phyloP scores from a whole-genome alignment of 1,284 basidiomycete species.

The Quambalaria eucalypti region DNA sequence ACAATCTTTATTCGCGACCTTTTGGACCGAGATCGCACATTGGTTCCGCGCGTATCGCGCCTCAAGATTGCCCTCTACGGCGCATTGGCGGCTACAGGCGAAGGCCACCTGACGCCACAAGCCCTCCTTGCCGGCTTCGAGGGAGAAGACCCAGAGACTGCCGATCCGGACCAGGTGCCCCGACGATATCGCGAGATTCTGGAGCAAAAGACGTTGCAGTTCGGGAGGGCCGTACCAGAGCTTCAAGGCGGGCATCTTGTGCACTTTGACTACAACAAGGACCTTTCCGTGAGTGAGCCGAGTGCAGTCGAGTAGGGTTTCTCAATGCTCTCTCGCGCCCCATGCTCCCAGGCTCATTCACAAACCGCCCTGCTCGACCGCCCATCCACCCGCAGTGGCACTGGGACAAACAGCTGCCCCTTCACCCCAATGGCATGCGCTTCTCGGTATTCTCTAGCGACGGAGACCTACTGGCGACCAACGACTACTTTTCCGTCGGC shows the following conservation, averaged over 20 bases:
- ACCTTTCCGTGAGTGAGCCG: slow-evolving; percentile 2
- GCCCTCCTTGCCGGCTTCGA: slow-evolving; percentile 83
- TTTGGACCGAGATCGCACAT: slow-evolving; percentile 53
- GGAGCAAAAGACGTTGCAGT: slow-evolving; percentile 58
- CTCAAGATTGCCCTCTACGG: slow-evolving; percentile 77
- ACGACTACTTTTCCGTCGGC: slow-evolving; percentile 67
- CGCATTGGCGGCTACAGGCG: slow-evolving; percentile 57
- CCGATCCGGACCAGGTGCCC: slow-evolving; percentile 64
- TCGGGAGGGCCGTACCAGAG: slow-evolving; percentile 49
- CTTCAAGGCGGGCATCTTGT: slow-evolving; percentile 2
- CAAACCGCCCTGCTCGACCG: no score
- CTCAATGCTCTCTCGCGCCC: no score
- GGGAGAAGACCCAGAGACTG: slow-evolving; percentile 61
- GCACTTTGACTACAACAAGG: slow-evolving; percentile 10
- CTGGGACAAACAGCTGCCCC: slow-evolving; percentile 57
- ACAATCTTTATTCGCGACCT: slow-evolving; percentile 69
- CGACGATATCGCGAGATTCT: slow-evolving; percentile 64
- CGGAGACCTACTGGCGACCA: slow-evolving; percentile 81
- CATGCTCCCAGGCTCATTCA: no score
- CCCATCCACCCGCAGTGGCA: slow-evolving; percentile 70
- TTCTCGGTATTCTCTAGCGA: slow-evolving; percentile 74
- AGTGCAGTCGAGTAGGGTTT: not conserved
- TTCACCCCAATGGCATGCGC: slow-evolving; percentile 62
- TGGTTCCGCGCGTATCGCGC: slow-evolving; percentile 64
- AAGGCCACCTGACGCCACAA: slow-evolving; percentile 89